A percentile compares a stretch with the other conserved stretches of the same genome.
These are phyloP conservation scores for Alternaria atra DNA, from an alignment of 2,329 filamentous ascomycete genomes.

Conservation along the genomic window DNA sequence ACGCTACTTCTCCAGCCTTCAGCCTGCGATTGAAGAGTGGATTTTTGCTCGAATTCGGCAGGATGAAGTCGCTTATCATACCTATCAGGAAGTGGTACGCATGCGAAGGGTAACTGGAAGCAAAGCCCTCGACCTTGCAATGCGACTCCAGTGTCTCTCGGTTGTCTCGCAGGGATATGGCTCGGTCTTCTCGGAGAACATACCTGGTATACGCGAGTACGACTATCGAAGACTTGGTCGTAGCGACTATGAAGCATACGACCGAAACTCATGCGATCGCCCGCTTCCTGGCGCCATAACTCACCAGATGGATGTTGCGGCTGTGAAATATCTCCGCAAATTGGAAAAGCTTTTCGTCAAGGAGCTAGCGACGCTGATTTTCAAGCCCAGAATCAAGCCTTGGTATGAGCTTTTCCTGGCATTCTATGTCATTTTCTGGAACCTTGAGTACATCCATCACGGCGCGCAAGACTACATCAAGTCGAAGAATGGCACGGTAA, in stretches of 20 bases:
- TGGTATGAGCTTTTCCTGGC: slow-evolving; percentile 51
- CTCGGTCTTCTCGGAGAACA: slow-evolving; percentile 42
- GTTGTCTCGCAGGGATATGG: slow-evolving; percentile 51
- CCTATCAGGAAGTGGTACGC: slow-evolving; percentile 45
- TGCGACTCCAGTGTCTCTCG: slow-evolving; percentile 47
- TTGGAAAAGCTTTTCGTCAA: slow-evolving; percentile 44
- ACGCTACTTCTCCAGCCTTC: slow-evolving; percentile 38
- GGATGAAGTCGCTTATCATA: slow-evolving; percentile 41
- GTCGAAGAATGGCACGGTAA: slow-evolving; percentile 48
- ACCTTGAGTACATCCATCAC: slow-evolving; percentile 48
- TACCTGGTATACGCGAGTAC: slow-evolving; percentile 44
- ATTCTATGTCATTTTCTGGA: slow-evolving; percentile 49
- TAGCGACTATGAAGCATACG: slow-evolving; percentile 48
- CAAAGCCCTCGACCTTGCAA: slow-evolving; percentile 40
- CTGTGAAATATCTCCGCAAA: slow-evolving; percentile 44
- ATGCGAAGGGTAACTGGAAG: slow-evolving; percentile 33
- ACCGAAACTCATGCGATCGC: slow-evolving; percentile 43
- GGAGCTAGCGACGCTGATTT: slow-evolving; percentile 40
- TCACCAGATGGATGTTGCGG: slow-evolving; percentile 50
- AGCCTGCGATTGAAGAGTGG: slow-evolving; percentile 44
- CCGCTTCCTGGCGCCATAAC: slow-evolving; percentile 48
- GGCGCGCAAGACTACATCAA: slow-evolving; percentile 47
- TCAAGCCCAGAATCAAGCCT: slow-evolving; percentile 46
- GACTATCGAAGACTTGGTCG: slow-evolving; percentile 42
- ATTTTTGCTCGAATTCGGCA: slow-evolving; percentile 40